Base-by-base conservation (phyloP, 2,329 filamentous ascomycete species). In the Exophiala calicioides region DNA sequence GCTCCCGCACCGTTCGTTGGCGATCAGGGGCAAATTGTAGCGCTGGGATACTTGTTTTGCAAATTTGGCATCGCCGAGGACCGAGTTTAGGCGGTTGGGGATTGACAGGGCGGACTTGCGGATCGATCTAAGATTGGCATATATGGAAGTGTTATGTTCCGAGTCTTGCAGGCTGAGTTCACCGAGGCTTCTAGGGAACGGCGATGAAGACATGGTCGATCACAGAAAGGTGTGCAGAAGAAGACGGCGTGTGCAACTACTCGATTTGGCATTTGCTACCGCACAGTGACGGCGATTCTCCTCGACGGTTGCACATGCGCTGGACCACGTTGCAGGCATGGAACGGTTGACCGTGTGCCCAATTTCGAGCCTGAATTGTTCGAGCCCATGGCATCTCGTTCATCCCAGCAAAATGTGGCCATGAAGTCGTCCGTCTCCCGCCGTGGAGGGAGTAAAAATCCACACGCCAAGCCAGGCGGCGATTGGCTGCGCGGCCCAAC, bases 1-100 rank as follows among this genome's bases (percentile, higher is more conserved):
- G 68, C 88, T 91, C 1, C 93, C 93, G 65, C 93, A 97, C 50
- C 93, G 80, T 72, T 97, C 90, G 63, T 98, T 98, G 21, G 91
- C 90, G 10, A 97, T 75, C 1, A 97, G 73, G 0, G 90, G 89
- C 1, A 91, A 72, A 3, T 60, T 55, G 30, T 75, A 68, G 36
- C 68, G 61, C 10, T 66, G 58, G 13, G 68, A 80, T 0, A 89
- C 83, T 5, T 72, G 64, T 18, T 71, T 66, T 16, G 93, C 87
- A 65, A 96, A 97, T 1, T 66, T 65, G 6, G 89, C 84, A 66
- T 97, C 93, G 20, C 77, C 70, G 50, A 76, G 72, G 65, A 97
- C 91, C 20, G 89, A 95, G 21, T 73, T 71, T 9, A 98, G 80
- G 12, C 91, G 85, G 70, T 96, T 95, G 56, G 80, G 77, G 53